These are phyloP conservation scores for Lichtheimia corymbifera DNA, from an alignment of 371 early-diverging fungal genomes.

Conservation along the genomic window DNA sequence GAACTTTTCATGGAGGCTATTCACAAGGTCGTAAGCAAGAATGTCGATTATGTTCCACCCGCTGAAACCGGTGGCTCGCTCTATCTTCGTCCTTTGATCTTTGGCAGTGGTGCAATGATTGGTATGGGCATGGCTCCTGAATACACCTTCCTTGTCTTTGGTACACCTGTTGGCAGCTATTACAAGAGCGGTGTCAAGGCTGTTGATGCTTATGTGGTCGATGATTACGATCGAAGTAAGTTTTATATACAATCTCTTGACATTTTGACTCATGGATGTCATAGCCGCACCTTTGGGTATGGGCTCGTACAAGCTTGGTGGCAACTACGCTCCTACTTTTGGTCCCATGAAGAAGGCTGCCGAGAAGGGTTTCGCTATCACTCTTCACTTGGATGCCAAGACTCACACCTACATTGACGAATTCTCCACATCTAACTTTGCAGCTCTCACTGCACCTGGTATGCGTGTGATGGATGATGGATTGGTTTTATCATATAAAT, in stretches of 20 bases:
- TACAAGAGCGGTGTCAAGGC: slow-evolving; percentile 73
- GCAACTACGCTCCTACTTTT: slow-evolving; percentile 76
- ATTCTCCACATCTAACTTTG: slow-evolving; percentile 83
- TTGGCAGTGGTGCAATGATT: slow-evolving; percentile 73
- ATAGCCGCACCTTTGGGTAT: slow-evolving; percentile 61
- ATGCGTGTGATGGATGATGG: slow-evolving; percentile 4
- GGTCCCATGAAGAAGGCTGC: slow-evolving; percentile 63
- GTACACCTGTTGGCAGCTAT: slow-evolving; percentile 71
- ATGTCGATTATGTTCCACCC: slow-evolving; percentile 77
- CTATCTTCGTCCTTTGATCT: slow-evolving; percentile 71
- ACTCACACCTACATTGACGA: slow-evolving; percentile 73
- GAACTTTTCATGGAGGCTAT: slow-evolving; percentile 71
- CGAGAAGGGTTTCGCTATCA: slow-evolving; percentile 67
- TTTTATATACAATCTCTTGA: not conserved
- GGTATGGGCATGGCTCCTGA: slow-evolving; percentile 71
- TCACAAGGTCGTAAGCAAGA: slow-evolving; percentile 57
- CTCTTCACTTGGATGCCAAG: slow-evolving; percentile 74
- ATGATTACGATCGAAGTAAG: slow-evolving; percentile 74
- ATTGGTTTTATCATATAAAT: not conserved
- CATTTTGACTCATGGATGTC: not conserved
- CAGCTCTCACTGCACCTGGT: slow-evolving; percentile 62
- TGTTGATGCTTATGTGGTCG: slow-evolving; percentile 68
- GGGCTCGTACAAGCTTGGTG: slow-evolving; percentile 74
- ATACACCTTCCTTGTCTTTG: slow-evolving; percentile 72
- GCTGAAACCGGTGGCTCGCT: slow-evolving; percentile 63